Conservation (phyloP, 2,329 filamentous ascomycete genomes). For the Hymenoscyphus fructigenus region DNA sequence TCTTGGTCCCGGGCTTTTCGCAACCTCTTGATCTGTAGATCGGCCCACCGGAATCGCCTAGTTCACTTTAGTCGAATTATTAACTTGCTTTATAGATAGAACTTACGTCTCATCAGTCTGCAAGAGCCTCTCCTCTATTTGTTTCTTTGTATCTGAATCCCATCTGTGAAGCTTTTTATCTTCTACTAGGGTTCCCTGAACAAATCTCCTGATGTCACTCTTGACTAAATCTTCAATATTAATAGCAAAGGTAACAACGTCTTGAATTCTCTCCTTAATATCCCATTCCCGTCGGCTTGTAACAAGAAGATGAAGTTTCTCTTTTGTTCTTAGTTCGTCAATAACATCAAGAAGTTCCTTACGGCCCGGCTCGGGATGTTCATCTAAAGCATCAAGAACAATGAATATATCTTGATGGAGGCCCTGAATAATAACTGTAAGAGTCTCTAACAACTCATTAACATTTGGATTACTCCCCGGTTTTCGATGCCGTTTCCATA, state of each 20-base stretch:
- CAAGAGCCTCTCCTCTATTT: conserved; percentile 28
- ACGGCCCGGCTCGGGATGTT: neutral
- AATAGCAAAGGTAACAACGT: too few species aligned
- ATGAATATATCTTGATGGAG: neutral
- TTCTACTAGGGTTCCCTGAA: neutral
- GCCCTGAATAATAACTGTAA: too few species aligned
- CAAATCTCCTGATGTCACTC: neutral
- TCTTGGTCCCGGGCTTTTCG: conserved; percentile 20
- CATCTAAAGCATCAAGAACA: conserved; percentile 8
- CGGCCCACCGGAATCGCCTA: conserved; percentile 31
- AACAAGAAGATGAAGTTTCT: conserved; percentile 12
- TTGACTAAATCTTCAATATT: neutral
- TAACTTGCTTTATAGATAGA: too few species aligned
- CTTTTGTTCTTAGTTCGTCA: neutral
- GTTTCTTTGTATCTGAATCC: conserved; percentile 21
- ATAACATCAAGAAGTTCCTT: neutral
- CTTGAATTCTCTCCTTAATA: too few species aligned
- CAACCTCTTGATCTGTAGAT: conserved; percentile 34
- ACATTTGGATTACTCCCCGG: neutral
- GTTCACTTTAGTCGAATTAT: too few species aligned
- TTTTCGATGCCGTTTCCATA: neutral
- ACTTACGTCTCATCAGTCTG: too few species aligned
- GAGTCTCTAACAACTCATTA: too few species aligned
- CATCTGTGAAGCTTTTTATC: conserved; percentile 29
- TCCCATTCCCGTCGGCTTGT: conserved; percentile 33